Evolutionary conservation across 495 filamentous ascomycete genomes (phyloP), one percentile per base, ranked within the genome.

Genomic region (Hypoxylon crocopeplum): DNA sequence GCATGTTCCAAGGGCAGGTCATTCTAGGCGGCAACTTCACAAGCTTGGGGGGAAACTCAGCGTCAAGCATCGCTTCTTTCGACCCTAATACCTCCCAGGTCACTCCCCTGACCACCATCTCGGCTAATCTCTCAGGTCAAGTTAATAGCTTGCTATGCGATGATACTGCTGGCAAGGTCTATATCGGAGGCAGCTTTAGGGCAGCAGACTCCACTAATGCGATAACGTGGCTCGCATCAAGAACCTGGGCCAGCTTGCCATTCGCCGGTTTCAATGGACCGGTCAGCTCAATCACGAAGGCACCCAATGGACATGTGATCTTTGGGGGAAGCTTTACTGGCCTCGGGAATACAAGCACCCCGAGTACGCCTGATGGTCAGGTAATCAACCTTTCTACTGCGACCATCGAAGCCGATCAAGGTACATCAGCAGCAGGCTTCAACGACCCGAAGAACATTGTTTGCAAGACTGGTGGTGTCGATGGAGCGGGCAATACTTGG

Each of bases 261-360:
- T 99, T 99, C 78, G 82, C 85, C 40, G 95, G 94, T 21, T 93
- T 99, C 73, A 97, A 97, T 77, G 92, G 92, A 38, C 93, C 92
- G 8, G 93, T 99, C 38, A 86, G 81, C 44, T 88, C 91, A 27
- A 97, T 99, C 52, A 78, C 86, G 38, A 90, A 92, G 76, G 83
- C 85, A 12, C 79, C 86, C 13, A 85, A 88, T 64, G 90, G 88
- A 3, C 88, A 93, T 61, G 88, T 99, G 51, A 82, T 97, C 38
- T 99, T 96, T 60, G 95, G 92, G 39, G 94, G 94, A 40, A 82
- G 80, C n/a, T 99, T 99, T 72, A 88, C 88, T 54, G 91, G 90
- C 13, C 76, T 97, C n/a, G 91, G 91, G 19, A 97, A 96, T 69
- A 82, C 85, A 2, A 90, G 85, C 34, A 71, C 80, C 6, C 81